These are phyloP conservation scores for Coniella lustricola DNA, from an alignment of 2,329 filamentous ascomycete genomes.

Conservation along the genomic window DNA sequence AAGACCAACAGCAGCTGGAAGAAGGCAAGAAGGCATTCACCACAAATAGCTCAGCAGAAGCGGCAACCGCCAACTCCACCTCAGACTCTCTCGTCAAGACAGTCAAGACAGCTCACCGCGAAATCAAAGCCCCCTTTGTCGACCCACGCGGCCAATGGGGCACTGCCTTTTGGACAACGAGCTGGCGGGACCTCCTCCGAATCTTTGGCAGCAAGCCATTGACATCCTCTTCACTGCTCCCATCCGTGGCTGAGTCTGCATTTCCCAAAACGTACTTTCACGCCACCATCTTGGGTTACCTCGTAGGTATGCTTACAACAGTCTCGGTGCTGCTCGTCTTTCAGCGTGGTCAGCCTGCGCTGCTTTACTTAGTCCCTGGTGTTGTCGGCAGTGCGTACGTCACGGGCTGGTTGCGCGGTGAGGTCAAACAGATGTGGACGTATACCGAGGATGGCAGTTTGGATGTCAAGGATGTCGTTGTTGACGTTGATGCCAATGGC, in stretches of 20 bases:
- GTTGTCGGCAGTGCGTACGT: conserved; percentile 70
- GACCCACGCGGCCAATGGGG: conserved; percentile 71
- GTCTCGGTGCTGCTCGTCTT: conserved; percentile 70
- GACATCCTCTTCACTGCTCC: conserved; percentile 20
- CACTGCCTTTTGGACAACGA: conserved; percentile 69
- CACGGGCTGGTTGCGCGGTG: conserved; percentile 64
- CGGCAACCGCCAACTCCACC: too few relatives aligned
- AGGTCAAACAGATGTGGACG: conserved; percentile 68
- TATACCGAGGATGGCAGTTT: conserved; percentile 68
- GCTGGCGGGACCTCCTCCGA: conserved; percentile 18
- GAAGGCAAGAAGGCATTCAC: conserved; percentile 20
- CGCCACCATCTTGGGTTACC: conserved; percentile 69
- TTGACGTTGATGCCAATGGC: conserved; percentile 45
- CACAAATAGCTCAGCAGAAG: conserved; percentile 28
- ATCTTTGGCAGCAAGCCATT: conserved; percentile 15
- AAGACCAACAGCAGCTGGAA: too few relatives aligned
- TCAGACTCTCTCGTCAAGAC: conserved; percentile 22
- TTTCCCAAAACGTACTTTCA: conserved; percentile 86
- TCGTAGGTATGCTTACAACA: conserved; percentile 69
- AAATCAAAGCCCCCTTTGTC: conserved; percentile 45
- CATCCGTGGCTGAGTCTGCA: conserved; percentile 32
- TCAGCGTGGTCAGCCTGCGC: conserved; percentile 77
- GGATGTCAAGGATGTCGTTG: conserved; percentile 47
- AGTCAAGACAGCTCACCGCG: conserved; percentile 36
- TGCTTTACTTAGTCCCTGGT: conserved; percentile 86